Base-by-base conservation (phyloP, 2,329 filamentous ascomycete species). In the Intubia oerlemansii region DNA sequence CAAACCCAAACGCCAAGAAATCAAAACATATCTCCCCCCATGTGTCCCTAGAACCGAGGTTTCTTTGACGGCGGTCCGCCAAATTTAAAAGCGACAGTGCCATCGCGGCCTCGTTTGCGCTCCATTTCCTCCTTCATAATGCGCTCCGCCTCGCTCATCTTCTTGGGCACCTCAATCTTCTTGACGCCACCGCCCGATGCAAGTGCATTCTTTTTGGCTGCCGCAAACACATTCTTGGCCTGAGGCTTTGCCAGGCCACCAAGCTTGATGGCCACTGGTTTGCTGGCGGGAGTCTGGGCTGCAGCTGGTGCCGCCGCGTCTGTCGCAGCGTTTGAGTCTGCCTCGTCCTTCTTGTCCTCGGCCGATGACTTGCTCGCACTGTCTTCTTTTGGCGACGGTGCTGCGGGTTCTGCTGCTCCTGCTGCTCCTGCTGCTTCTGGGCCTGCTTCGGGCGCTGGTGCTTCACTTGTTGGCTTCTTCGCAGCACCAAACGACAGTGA, bases 51-150 rank as follows among this genome's bases (percentile, higher is more conserved):
- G n/a, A n/a, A n/a, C n/a, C n/a, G n/a, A 33, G 54, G 62, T 41
- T 61, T 66, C 50, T 72, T 71, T 27, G 50, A 49, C 1, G 33
- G 31, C 1, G 33, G 32, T 4, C 34, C 33, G 4, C 28, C 28
- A 14, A 35, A 35, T 21, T 21, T 21, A n/a, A n/a, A 21, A 21
- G 19, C 8, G 10, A 30, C 28, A 8, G 22, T 17, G 17, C 27
- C 2, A 47, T 48, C 61, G 27, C 66, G 54, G 19, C 57, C 50
- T 31, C 72, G 58, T 45, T 81, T 82, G 37, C 62, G 59, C 40
- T 81, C 75, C 49, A 80, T 61, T 44, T 84, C 77, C 41, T 78
- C 74, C 48, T 75, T 79, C 82, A 91, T 92, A 42, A 88, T 90
- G 30, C 75, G 64, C 50, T 85, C 81, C 4, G 73, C 75, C 44